Conservation (phyloP, 2,329 filamentous ascomycete genomes). For the Aspergillus oerlinghausenensis region DNA sequence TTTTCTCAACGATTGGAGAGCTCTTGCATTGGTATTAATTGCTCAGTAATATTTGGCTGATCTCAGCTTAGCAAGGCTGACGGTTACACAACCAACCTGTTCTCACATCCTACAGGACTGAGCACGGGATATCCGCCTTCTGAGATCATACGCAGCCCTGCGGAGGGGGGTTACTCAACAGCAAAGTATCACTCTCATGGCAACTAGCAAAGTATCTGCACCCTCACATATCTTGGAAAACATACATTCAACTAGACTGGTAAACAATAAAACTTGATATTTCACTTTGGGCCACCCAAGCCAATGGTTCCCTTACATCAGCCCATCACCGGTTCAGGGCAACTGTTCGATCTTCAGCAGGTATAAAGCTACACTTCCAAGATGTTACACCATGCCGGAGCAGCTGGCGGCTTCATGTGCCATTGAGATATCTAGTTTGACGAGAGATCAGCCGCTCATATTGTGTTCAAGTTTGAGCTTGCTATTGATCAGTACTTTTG, state of each 20-base stretch:
- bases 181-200: background rate
- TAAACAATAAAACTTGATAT: background rate
- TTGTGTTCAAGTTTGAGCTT: background rate
- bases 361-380: background rate
- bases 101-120: background rate
- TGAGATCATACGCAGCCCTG: background rate
- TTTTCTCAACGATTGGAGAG: background rate
- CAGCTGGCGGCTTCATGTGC: conserved; percentile 5
- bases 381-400: background rate
- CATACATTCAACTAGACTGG: background rate
- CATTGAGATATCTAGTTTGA: conserved; percentile 4
- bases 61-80: background rate
- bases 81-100: background rate
- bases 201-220: background rate
- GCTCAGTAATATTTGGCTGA: background rate
- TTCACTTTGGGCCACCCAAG: background rate
- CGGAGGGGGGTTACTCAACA: background rate
- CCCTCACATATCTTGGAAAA: background rate
- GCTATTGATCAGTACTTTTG: background rate
- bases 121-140: background rate
- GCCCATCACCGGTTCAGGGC: conserved; percentile 2
- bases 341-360: background rate
- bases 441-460: conserved; percentile 9
- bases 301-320: background rate
- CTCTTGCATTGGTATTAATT: background rate